Conservation (phyloP, 768 basidiomycete species). For the Kwoniella pini region DNA sequence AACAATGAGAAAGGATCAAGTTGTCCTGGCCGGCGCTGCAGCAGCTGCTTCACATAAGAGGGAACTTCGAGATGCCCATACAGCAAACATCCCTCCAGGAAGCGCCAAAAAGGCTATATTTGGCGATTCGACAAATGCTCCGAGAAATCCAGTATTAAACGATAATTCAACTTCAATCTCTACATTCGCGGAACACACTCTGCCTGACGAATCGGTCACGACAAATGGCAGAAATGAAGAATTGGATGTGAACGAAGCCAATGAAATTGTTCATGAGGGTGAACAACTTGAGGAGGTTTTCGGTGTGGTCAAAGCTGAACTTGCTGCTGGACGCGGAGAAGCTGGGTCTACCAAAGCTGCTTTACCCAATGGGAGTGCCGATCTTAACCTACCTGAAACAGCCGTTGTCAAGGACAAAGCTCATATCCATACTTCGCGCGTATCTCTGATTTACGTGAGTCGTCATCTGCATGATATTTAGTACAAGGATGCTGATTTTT, state of each 20-base stretch:
- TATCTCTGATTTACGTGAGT: conserved; percentile 42
- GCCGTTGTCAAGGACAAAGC: background rate
- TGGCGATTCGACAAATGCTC: conserved; percentile 19
- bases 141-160: background rate
- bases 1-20: conserved; percentile 68
- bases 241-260: conserved; percentile 34
- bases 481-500: too few species aligned
- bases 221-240: background rate
- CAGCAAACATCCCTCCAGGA: background rate
- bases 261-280: conserved; percentile 33
- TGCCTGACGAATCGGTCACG: too few species aligned
- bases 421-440: conserved; percentile 26
- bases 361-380: background rate
- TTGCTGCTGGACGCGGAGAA: conserved; percentile 61
- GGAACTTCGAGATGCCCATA: conserved; percentile 19
- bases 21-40: conserved; percentile 77
- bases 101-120: conserved; percentile 22
- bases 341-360: background rate
- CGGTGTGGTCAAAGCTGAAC: conserved; percentile 79
- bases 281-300: conserved; percentile 66
- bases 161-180: background rate
- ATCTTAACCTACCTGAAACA: background rate
- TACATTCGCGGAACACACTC: too few species aligned
- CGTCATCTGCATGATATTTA: too few species aligned
- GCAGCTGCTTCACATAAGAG: conserved; percentile 82